Conservation (phyloP, 148 eudicot species). For the Persicaria tinctoria region DNA sequence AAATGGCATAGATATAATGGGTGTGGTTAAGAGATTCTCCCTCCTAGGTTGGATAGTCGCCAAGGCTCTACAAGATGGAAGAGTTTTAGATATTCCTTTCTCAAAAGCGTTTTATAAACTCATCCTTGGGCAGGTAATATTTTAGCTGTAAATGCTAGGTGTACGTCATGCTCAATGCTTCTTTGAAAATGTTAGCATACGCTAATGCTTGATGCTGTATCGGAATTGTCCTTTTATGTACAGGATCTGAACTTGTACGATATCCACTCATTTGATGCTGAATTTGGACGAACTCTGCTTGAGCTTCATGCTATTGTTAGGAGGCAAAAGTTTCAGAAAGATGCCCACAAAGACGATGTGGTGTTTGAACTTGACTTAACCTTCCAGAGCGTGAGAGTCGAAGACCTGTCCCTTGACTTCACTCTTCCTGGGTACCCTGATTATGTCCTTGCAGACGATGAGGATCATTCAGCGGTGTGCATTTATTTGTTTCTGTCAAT, state of each 20-base stretch:
- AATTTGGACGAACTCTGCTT: constrained; percentile 52
- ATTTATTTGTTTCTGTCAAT: constrained; percentile 5
- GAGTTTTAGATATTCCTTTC: constrained; percentile 87
- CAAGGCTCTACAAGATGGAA: constrained; percentile 88
- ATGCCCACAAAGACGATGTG: constrained; percentile 22
- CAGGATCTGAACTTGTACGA: constrained; percentile 81
- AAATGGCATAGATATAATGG: constrained; percentile 38
- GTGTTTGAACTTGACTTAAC: constrained; percentile 20
- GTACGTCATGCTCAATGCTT: not conserved
- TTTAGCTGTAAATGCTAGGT: not conserved
- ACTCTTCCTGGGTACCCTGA: constrained; percentile 93
- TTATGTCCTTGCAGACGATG: constrained; percentile 36
- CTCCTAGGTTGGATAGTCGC: constrained; percentile 78
- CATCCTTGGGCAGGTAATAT: constrained; percentile 73
- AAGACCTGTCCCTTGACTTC: constrained; percentile 84
- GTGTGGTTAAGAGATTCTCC: constrained; percentile 57
- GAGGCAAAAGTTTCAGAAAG: constrained; percentile 36
- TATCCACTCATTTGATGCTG: constrained; percentile 81
- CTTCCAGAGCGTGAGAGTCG: constrained; percentile 49
- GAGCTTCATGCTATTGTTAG: constrained; percentile 80
- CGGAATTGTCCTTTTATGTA: constrained; percentile 6
- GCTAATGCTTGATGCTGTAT: constrained; percentile 7
- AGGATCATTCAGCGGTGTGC: constrained; percentile 48
- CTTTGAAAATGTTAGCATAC: not conserved
- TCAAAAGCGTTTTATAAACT: constrained; percentile 83